A percentile compares a stretch with the other conserved stretches of the same genome.
Evolutionary conservation across 2,329 filamentous ascomycete genomes (phyloP).

Genomic region (Davidsoniella australis): DNA sequence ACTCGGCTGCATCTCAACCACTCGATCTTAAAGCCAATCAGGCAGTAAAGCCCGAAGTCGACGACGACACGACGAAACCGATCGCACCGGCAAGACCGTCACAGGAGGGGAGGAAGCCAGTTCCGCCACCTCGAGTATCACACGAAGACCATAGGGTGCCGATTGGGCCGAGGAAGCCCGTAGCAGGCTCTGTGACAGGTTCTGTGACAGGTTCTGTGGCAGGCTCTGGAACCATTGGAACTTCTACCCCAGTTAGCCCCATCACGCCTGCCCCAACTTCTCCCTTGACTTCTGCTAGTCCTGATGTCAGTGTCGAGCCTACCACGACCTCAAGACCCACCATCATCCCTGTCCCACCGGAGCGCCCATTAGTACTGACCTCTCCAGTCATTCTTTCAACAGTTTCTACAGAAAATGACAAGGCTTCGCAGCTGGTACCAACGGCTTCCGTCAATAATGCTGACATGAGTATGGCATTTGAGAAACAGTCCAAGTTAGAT

Average conservation of each 20-base stretch:
- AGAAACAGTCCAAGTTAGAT: background rate
- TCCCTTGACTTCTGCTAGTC: background rate
- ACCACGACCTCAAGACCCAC: too few relatives aligned
- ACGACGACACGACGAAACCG: conserved; percentile 8
- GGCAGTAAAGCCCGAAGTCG: background rate
- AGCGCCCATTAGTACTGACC: background rate
- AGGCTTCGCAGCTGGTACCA: background rate
- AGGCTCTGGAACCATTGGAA: background rate
- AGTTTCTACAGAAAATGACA: background rate
- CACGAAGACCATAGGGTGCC: conserved; percentile 8
- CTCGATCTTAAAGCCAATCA: background rate
- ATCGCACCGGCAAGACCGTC: background rate
- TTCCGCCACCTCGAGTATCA: conserved; percentile 4
- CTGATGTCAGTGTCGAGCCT: background rate
- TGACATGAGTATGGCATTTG: background rate
- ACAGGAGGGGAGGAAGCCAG: conserved; percentile 1
- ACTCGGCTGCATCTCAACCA: conserved; percentile 10
- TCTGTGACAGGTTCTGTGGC: conserved; percentile 1
- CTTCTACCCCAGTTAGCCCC: conserved; percentile 8
- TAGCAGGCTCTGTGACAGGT: conserved; percentile 3
- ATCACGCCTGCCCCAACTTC: background rate
- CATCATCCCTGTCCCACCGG: background rate
- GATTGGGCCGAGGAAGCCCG: conserved; percentile 1
- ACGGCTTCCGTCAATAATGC: background rate
- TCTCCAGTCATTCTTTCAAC: background rate